Evolutionary conservation across 495 filamentous ascomycete species (phyloP).

Genomic region (Penicillium paxilli): DNA sequence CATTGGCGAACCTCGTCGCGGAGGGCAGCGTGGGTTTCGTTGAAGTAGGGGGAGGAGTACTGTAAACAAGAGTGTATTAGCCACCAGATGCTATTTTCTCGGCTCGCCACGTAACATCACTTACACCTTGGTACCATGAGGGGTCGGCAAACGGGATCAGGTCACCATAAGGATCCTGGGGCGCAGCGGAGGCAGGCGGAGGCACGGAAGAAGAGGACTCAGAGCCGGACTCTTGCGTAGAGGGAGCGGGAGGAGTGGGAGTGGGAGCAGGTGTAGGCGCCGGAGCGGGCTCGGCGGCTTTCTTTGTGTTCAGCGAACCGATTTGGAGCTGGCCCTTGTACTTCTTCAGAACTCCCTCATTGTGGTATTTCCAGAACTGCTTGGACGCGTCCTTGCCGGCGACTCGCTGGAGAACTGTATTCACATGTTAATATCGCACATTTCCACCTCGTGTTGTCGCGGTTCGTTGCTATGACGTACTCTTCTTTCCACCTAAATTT

Average conservation of each 20-base stretch:
- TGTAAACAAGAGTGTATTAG: constrained; percentile 35
- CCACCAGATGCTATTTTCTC: neutral
- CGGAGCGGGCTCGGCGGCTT: constrained; percentile 54
- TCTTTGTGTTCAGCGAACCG: constrained; percentile 88
- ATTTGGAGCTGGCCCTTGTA: constrained; percentile 85
- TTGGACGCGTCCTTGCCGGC: constrained; percentile 96
- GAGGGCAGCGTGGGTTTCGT: constrained; percentile 86
- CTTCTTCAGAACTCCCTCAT: constrained; percentile 91
- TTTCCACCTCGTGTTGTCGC: neutral
- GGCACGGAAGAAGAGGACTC: constrained; percentile 39
- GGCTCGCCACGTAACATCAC: constrained; percentile 28
- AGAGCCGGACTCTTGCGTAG: constrained; percentile 35
- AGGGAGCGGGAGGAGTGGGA: constrained; percentile 31
- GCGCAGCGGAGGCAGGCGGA: constrained; percentile 50
- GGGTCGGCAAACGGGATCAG: constrained; percentile 92
- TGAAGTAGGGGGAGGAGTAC: constrained; percentile 96
- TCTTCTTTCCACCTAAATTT: constrained; percentile 86
- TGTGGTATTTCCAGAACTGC: constrained; percentile 99
- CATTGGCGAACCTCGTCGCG: constrained; percentile 88
- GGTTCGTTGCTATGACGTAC: constrained; percentile 43
- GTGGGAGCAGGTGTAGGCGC: constrained; percentile 49
- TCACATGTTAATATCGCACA: constrained; percentile 18
- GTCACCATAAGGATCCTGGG: constrained; percentile 81
- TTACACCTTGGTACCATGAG: constrained; percentile 92
- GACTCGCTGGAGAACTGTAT: constrained; percentile 78